Percentiles rank a stretch among this genome's conserved stretches.
These are phyloP conservation scores for Rhododendron molle DNA, from an alignment of 148 eudicot species.

Conservation along the genomic window DNA sequence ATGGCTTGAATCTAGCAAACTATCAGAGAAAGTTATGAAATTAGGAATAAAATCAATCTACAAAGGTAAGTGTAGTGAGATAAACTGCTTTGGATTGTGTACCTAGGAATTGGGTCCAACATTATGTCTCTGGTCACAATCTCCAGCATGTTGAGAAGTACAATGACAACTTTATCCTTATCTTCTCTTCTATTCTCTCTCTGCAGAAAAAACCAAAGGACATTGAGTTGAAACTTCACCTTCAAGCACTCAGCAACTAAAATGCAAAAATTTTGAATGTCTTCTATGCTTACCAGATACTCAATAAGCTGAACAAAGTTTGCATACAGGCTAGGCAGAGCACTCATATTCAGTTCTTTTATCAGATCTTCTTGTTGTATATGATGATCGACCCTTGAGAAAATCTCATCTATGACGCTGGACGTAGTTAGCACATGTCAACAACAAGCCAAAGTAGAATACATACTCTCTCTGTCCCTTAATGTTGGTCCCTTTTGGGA, in stretches of 20 bases:
- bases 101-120: slow-evolving; percentile 49
- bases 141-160: slow-evolving; percentile 62
- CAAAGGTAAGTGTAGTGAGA: not conserved
- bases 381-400: slow-evolving; percentile 45
- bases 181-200: slow-evolving; percentile 49
- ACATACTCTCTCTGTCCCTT: not conserved
- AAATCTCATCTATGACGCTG: slow-evolving; percentile 56
- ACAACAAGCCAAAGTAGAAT: not conserved
- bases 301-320: slow-evolving; percentile 56
- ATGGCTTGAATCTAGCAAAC: slow-evolving; percentile 58
- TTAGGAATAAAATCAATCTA: slow-evolving; percentile 4
- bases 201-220: slow-evolving; percentile 23
- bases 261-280: not conserved
- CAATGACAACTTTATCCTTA: slow-evolving; percentile 54
- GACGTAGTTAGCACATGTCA: slow-evolving; percentile 10
- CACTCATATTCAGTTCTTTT: slow-evolving; percentile 42
- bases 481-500: not conserved
- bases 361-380: slow-evolving; percentile 41
- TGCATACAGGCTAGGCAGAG: slow-evolving; percentile 48
- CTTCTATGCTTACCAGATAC: slow-evolving; percentile 38
- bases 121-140: slow-evolving; percentile 66
- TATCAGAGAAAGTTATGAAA: slow-evolving; percentile 10
- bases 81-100: slow-evolving; percentile 7
- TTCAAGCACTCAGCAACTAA: not conserved
- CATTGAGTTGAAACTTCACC: not conserved